Base-by-base conservation (phyloP, 345 rosid species). In the Nephelium lappaceum region DNA sequence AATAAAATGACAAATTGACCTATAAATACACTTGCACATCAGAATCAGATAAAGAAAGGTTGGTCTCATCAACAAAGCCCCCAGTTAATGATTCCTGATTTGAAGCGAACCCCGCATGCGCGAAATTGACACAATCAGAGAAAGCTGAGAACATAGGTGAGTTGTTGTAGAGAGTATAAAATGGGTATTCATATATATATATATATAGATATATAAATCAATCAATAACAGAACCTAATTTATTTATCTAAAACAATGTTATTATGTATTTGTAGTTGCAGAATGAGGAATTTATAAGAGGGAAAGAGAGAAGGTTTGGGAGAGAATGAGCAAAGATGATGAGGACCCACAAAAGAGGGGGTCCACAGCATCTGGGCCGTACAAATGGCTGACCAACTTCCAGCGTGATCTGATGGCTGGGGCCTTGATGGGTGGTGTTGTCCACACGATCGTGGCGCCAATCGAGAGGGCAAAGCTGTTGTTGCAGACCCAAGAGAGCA, bases 401-500 rank as follows among this genome's bases (percentile, higher is more conserved):
- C 93, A 91, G 24, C 88, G 90, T 80, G 98, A 93, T 90, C 88
- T 93, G 69, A 71, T 91, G 86, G 98, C 98, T 23, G 99, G 99
- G 15, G 99, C 99, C 69, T 71, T 94, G 55, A 87, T 96, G 97
- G 99, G 97, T 1, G 97, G 98, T 45, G 87, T 88, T 63, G 97
- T 96, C 73, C 99, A 96, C 86, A 96, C 99, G 53, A 96, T 94
- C 77, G 98, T 96, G 5, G 99, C 99, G 0, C 99, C 99, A 41
- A 86, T 96, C 47, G 98, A 96, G 86, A 90, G 99, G 88, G 86
- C 97, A 1, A 96, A 94, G 91, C 83, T 94, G 42, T 79, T 96
- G 84, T 76, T 96, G 63, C 99, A 96, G 70, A 96, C 99, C 64
- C 99, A 94, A 78, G 99, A 94, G 80, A 93, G 99, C 90, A 96